phyloP scores from a whole-genome alignment of 805 yeast species.

The Saccharomycopsis oosterbeekiorum region DNA sequence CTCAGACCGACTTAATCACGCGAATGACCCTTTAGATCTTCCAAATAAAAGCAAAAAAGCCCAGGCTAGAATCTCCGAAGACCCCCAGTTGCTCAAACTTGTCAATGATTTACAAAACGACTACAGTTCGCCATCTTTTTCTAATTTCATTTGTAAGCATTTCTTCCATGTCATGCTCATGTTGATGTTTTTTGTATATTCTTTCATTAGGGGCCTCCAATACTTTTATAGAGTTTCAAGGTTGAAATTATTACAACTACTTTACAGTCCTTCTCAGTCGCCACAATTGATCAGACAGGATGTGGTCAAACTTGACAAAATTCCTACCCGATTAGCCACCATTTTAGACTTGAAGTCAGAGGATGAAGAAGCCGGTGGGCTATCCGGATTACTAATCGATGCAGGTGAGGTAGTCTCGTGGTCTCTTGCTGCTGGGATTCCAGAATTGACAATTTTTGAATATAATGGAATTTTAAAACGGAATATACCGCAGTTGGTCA shows the following conservation, averaged over 20 bases:
- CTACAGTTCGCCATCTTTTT: background rate
- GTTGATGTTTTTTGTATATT: slow-evolving; percentile 43
- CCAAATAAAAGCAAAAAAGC: background rate
- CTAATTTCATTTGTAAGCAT: slow-evolving; percentile 22
- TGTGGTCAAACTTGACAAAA: slow-evolving; percentile 58
- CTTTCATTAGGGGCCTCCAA: slow-evolving; percentile 44
- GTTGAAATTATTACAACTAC: slow-evolving; percentile 48
- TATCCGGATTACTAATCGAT: slow-evolving; percentile 69
- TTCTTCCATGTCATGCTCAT: slow-evolving; percentile 42
- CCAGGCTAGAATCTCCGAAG: background rate
- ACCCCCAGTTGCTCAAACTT: background rate
- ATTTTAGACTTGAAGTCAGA: slow-evolving; percentile 65
- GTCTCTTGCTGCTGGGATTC: slow-evolving; percentile 84
- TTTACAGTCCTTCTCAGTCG: slow-evolving; percentile 62
- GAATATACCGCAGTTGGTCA: slow-evolving; percentile 44
- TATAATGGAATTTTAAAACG: slow-evolving; percentile 51
- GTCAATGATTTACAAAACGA: background rate
- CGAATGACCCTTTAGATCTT: background rate
- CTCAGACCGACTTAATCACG: background rate
- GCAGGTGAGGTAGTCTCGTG: slow-evolving; percentile 74
- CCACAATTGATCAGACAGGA: slow-evolving; percentile 85
- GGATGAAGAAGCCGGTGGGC: slow-evolving; percentile 83
- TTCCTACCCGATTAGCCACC: slow-evolving; percentile 69
- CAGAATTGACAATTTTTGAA: slow-evolving; percentile 66
- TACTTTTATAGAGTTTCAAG: slow-evolving; percentile 41